Base-by-base conservation (phyloP, 495 filamentous ascomycete genomes). In the Xylaria castorea region DNA sequence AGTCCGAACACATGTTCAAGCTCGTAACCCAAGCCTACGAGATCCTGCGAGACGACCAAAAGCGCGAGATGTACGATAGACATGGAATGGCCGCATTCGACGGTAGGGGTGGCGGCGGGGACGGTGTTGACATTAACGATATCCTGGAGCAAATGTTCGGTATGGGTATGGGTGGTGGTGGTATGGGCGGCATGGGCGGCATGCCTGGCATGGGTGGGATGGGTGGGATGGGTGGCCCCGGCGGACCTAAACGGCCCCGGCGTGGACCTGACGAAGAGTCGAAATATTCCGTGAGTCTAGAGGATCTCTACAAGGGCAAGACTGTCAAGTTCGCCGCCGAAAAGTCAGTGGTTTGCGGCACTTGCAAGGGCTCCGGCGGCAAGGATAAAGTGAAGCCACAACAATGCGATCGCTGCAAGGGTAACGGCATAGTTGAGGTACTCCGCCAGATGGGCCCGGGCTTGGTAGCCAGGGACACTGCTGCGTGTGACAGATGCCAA, bases 221-320 rank as follows among this genome's bases (percentile, higher is more conserved):
- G 75, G 48, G 53, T 20, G 80, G 81, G 16, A 92, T 83, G 61
- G 74, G 79, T 34, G 86, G 85, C 42, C 77, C 51, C 32, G 84
- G 83, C 12, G 80, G 84, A 9, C 86, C 89, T 30, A 84, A 83
- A 70, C 86, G 88, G 70, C 92, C 92, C 25, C 85, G 90, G 64
- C 91, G 87, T 75, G 95, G 96, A 32, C 89, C 87, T 65, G 90
- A 94, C 75, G 95, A 97, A 79, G 91, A 97, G 77, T 94, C 97
- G 75, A 87, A 92, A 70, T 99, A 98, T 78, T 90, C 94, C 77
- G 92, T 97, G 70, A 92, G 88, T 16, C 82, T 99, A 69, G 96
- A 98, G 79, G 95, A 98, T 76, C 86, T 98, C 32, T 99, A 97
- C 84, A 98, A 97, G 86, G 96, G 96, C 74, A 98, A 98, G 88